Percentiles rank a stretch among this genome's conserved stretches.
phyloP scores from a whole-genome alignment of 2,329 filamentous ascomycete genomes.

The Cladobotryum mycophilum region DNA sequence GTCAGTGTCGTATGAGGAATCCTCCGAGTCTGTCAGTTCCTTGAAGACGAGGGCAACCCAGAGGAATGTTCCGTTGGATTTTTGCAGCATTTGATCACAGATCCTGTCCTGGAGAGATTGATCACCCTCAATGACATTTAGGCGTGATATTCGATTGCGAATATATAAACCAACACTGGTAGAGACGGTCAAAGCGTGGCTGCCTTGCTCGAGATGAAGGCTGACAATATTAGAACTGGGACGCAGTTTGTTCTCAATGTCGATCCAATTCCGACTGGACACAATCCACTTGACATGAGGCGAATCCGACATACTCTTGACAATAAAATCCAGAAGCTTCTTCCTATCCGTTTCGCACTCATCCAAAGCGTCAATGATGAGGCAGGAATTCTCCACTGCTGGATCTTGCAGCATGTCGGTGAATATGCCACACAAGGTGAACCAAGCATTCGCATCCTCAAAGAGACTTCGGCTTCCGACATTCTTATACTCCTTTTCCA shows the following conservation, averaged over 20 bases:
- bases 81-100: constrained; percentile 16
- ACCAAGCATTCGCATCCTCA: constrained; percentile 31
- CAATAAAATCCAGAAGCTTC: constrained; percentile 32
- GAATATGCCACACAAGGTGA: constrained; percentile 32
- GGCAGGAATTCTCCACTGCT: constrained; percentile 18
- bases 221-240: neutral
- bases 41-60: constrained; percentile 19
- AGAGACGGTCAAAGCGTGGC: neutral
- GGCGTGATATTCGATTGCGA: neutral
- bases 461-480: constrained; percentile 30
- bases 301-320: constrained; percentile 17
- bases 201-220: neutral
- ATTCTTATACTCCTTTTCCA: constrained; percentile 28
- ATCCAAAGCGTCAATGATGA: constrained; percentile 43
- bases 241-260: constrained; percentile 11
- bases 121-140: neutral
- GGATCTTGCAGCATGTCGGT: constrained; percentile 31
- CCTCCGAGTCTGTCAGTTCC: constrained; percentile 12
- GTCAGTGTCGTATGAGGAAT: neutral
- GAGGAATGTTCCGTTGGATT: constrained; percentile 29
- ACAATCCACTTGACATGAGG: constrained; percentile 4
- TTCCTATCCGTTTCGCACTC: constrained; percentile 28
- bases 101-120: constrained; percentile 7
- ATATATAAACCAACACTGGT: neutral
- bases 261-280: constrained; percentile 2